Evolutionary conservation across 1,284 basidiomycete genomes (phyloP), one percentile per base, ranked within the genome.

Genomic region (Lentinula novae-zelandiae): DNA sequence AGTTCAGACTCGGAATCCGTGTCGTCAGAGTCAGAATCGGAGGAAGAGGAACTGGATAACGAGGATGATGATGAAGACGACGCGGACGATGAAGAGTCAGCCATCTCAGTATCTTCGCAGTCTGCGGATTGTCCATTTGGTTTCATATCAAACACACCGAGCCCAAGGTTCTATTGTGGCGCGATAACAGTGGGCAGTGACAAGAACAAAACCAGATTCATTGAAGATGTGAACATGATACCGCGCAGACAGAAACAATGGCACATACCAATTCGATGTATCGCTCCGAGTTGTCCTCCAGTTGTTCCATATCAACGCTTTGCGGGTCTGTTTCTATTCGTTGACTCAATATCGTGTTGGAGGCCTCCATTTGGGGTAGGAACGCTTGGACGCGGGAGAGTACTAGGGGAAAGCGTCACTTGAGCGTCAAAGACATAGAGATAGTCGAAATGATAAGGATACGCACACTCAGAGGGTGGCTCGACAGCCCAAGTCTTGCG

Each of bases 241-340:
- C 22, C 12, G 44, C 46, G 12, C 33, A 34, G 31, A 53, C 54
- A 22, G 51, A 62, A 7, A 13, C 8, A 40, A 50, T 56, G 33
- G 48, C 51, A 69, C 81, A 58, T 57, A 85, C 87, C 87, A 90
- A 89, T 67, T 88, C 81, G 62, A 90, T 86, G 67, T 86, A 83
- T 60, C 71, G 76, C 12, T 76, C 74, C 59, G 76, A 75, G 31
- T 75, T 75, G 22, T 77, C 75, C 7, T 71, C 69, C 20, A 89
- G 65, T 58, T 84, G 78, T 68, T 90, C 88, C 48, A 90, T 87
- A 66, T 89, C 82, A 22, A 89, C 74, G 64, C 83, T 85, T 15
- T 70, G 68, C 0, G 85, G 84, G 62, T 85, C 78, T 44, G 72
- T 70, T 60, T 78, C 71, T 5, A 72, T 73, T 33, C 75, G 73